Evolutionary conservation across 176 grass and related monocot genomes (phyloP).

Genomic region (Bromus sterilis): DNA sequence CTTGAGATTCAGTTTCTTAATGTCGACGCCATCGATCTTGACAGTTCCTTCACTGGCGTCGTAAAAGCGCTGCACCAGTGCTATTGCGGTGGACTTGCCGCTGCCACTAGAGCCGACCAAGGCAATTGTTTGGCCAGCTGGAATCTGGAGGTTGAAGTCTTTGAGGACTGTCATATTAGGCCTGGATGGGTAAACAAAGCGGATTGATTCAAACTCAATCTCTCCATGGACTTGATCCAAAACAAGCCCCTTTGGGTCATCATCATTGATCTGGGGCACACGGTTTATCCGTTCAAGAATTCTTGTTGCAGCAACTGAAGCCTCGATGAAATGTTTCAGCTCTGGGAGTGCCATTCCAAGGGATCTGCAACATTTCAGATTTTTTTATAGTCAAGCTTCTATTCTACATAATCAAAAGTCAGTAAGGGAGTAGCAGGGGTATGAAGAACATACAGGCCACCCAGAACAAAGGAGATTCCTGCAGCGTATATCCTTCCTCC

Average conservation of each 20-base stretch:
- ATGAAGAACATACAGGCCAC: constrained; percentile 72
- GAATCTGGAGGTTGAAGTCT: constrained; percentile 72
- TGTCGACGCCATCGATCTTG: constrained; percentile 75
- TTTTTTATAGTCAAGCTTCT: constrained; percentile 7
- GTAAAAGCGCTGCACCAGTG: constrained; percentile 89
- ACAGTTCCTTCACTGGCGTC: constrained; percentile 68
- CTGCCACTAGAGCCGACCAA: constrained; percentile 88
- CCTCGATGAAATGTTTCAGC: constrained; percentile 92
- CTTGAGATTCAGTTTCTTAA: constrained; percentile 62
- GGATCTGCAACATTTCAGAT: constrained; percentile 47
- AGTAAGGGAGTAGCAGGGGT: background rate
- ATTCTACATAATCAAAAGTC: background rate
- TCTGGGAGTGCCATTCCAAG: constrained; percentile 98
- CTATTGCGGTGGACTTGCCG: constrained; percentile 89
- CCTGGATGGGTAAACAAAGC: constrained; percentile 81
- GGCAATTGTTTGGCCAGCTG: constrained; percentile 78
- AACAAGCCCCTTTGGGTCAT: constrained; percentile 51
- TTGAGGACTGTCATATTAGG: constrained; percentile 61
- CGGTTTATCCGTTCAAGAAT: constrained; percentile 78
- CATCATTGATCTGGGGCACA: constrained; percentile 53
- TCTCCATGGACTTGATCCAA: constrained; percentile 55
- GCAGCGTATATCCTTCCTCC: constrained; percentile 92
- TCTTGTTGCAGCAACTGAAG: constrained; percentile 71
- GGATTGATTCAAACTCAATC: constrained; percentile 57
- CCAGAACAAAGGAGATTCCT: constrained; percentile 93